Evolutionary conservation across 768 basidiomycete genomes (phyloP), one percentile per base, ranked within the genome.

Genomic region (Suillus cothurnatus): DNA sequence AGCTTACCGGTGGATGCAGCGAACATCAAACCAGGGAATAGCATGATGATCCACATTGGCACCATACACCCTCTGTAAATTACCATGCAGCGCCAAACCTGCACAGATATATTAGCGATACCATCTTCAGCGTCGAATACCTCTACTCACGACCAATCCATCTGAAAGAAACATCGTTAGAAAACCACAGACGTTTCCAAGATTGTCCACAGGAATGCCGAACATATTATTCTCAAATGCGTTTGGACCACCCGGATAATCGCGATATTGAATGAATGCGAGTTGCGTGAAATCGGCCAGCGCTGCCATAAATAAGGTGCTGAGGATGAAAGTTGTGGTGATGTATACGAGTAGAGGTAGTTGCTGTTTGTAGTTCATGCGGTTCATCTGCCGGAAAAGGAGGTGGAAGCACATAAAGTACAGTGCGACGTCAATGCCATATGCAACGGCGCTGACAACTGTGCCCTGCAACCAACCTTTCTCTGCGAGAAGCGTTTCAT

Each of bases 171-270:
- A 9, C 68, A 69, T 36, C 63, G 65, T 39, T 66, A 60, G 9
- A 67, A 28, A 21, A 60, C 64, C n/a, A 69, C 65, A 12, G 58
- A 3, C 63, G 21, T 70, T 74, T 1, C 67, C 67, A 4, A 39
- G 15, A 26, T 68, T 17, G 31, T 67, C 66, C 4, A 72, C 31
- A 23, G 73, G 73, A 11, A 70, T 66, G 11, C 66, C 67, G 63
- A 68, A 78, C 61, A 65, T 64, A 1, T 60, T 17, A 19, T 66
- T 59, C 26, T 70, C 70, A 38, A 63, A 79, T 11, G 67, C 70
- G 14, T 49, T 70, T 2, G 78, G 77, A 15, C 78, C 78, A 3
- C 76, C 76, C 0, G 73, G 73, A 39, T 70, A 78, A 55, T 77
- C 71, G 3, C 78, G 72, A 52, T 72, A 57, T 61, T 79, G 72